phyloP scores from a whole-genome alignment of 345 rosid genomes.

The Populus nigra region DNA sequence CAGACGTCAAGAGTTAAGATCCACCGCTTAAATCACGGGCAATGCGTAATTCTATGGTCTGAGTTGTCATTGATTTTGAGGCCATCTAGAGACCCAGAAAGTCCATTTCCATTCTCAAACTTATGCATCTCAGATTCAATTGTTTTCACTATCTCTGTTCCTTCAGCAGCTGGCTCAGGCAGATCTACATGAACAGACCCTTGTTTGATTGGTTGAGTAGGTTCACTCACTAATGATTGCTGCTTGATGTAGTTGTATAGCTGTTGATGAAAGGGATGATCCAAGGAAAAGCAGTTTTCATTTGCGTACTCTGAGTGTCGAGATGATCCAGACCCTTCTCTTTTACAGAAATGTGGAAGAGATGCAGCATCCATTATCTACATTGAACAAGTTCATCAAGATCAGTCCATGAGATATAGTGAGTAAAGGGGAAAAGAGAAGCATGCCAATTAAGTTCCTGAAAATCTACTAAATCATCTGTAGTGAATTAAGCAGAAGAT shows the following conservation, averaged over 20 bases:
- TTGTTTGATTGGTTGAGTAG: conserved; percentile 57
- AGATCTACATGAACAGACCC: conserved; percentile 86
- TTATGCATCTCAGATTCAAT: conserved; percentile 75
- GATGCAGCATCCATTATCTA: conserved; percentile 80
- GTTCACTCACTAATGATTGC: conserved; percentile 39
- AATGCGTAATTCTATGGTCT: neutral
- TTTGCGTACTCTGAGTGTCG: conserved; percentile 43
- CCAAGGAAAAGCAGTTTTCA: conserved; percentile 59
- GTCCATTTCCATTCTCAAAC: conserved; percentile 48
- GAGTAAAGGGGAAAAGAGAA: too few relatives aligned
- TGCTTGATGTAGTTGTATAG: conserved; percentile 80
- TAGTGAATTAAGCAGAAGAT: neutral
- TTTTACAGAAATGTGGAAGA: conserved; percentile 85
- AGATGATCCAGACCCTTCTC: conserved; percentile 85
- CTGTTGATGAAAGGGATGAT: conserved; percentile 86
- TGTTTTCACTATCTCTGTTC: conserved; percentile 57
- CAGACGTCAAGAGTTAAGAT: neutral
- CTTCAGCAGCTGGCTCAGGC: conserved; percentile 65
- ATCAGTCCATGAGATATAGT: neutral
- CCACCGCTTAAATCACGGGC: neutral
- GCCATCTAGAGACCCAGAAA: conserved; percentile 29
- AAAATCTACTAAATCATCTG: neutral
- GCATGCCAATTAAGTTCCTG: neutral
- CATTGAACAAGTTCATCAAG: conserved; percentile 19
- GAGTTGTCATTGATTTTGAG: conserved; percentile 36